A percentile compares a stretch with the other conserved stretches of the same genome.
Conservation (phyloP, 441 rosid species). For the Brassica balearica region DNA sequence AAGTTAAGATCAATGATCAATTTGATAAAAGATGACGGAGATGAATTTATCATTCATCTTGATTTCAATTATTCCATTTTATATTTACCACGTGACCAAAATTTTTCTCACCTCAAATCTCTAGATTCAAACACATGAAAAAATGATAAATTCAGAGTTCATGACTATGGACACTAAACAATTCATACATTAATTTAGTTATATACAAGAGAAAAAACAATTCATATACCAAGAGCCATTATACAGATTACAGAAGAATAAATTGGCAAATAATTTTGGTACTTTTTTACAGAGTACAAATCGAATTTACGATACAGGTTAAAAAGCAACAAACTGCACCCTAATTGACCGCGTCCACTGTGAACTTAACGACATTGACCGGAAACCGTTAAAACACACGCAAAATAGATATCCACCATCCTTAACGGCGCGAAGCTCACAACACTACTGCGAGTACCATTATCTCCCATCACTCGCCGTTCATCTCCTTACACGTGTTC, state of each 20-base stretch:
- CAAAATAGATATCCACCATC: conserved; percentile 32
- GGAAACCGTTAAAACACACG: conserved; percentile 34
- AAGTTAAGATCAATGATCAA: conserved; percentile 1
- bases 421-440: conserved; percentile 33
- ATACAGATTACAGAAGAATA: no score
- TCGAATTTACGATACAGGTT: conserved; percentile 16
- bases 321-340: conserved; percentile 21
- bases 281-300: not conserved
- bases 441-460: conserved; percentile 18
- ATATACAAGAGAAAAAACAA: no score
- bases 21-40: not conserved
- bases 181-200: no score
- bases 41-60: not conserved
- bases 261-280: not conserved
- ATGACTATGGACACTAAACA: no score
- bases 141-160: no score
- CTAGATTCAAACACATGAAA: no score
- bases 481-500: conserved; percentile 30
- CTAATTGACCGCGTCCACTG: conserved; percentile 35
- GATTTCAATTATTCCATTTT: not conserved
- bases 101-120: not conserved
- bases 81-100: not conserved
- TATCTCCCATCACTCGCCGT: conserved; percentile 15
- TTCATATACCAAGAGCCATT: no score
- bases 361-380: conserved; percentile 38